Percentiles rank a stretch among this genome's conserved stretches.
These are phyloP conservation scores for Leccinum barrowsii DNA, from an alignment of 768 basidiomycete genomes.

Conservation along the genomic window DNA sequence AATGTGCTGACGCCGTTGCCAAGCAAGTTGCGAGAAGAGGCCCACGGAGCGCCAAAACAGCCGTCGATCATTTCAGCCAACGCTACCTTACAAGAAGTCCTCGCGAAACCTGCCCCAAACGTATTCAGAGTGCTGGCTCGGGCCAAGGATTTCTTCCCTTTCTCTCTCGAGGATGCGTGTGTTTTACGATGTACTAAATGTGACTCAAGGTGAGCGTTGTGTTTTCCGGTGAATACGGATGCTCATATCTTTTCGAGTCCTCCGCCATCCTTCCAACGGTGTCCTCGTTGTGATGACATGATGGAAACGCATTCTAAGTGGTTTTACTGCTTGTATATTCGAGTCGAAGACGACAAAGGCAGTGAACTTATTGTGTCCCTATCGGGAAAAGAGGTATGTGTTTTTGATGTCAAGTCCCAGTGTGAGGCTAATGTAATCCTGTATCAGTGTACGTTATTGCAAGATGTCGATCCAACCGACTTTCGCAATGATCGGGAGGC, in stretches of 20 bases:
- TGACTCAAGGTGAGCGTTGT: slow-evolving; percentile 40
- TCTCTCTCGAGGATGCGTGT: slow-evolving; percentile 44
- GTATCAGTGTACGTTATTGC: slow-evolving; percentile 41
- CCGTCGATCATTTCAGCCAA: neutral
- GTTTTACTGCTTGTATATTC: slow-evolving; percentile 47
- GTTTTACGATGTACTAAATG: slow-evolving; percentile 52
- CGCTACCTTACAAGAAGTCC: slow-evolving; percentile 38
- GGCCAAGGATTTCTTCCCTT: slow-evolving; percentile 55
- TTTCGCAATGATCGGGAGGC: slow-evolving; percentile 39
- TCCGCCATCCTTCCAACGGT: slow-evolving; percentile 39
- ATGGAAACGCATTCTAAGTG: slow-evolving; percentile 47
- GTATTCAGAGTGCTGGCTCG: slow-evolving; percentile 46
- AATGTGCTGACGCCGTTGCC: neutral
- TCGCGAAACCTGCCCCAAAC: slow-evolving; percentile 29
- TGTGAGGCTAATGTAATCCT: neutral
- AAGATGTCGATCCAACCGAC: slow-evolving; percentile 42
- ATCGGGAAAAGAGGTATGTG: slow-evolving; percentile 43
- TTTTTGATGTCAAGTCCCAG: neutral
- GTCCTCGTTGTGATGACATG: slow-evolving; percentile 51
- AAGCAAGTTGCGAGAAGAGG: neutral
- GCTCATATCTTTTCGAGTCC: slow-evolving; percentile 36
- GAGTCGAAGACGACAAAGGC: slow-evolving; percentile 48
- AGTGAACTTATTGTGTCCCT: slow-evolving; percentile 43
- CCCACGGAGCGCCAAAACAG: neutral
- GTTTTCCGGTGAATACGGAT: neutral